A percentile compares a stretch with the other conserved stretches of the same genome.
Evolutionary conservation across 2,329 filamentous ascomycete species (phyloP).

Genomic region (Aspergillus hortae): DNA sequence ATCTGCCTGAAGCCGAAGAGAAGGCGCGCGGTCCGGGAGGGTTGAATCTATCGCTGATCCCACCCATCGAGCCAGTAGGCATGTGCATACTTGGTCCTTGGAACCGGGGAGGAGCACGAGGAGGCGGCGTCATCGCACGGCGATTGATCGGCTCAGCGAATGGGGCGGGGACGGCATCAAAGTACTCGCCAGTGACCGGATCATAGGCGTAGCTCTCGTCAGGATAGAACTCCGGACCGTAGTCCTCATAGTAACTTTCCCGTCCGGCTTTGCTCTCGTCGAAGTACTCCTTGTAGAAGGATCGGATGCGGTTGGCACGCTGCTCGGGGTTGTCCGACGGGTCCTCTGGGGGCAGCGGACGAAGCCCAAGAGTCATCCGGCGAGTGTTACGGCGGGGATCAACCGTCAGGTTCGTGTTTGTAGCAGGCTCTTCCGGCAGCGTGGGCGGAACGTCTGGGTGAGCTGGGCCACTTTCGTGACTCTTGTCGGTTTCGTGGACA

Average conservation of each 20-base stretch:
- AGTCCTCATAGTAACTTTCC: conserved; percentile 69
- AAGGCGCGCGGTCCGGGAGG: conserved; percentile 56
- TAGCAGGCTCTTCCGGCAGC: conserved; percentile 23
- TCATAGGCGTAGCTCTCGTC: conserved; percentile 61
- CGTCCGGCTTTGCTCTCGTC: conserved; percentile 67
- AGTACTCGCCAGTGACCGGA: conserved; percentile 31
- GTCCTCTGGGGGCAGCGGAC: conserved; percentile 84
- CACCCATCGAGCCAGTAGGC: conserved; percentile 43
- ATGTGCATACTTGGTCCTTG: conserved; percentile 46
- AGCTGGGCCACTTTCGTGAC: conserved; percentile 12
- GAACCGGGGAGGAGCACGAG: conserved; percentile 60
- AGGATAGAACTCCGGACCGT: conserved; percentile 66
- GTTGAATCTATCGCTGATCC: conserved; percentile 22
- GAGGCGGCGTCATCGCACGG: conserved; percentile 93
- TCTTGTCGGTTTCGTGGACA: conserved; percentile 22
- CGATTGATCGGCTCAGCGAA: conserved; percentile 82
- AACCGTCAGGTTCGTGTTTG: conserved; percentile 18
- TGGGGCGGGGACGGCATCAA: conserved; percentile 44
- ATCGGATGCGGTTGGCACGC: conserved; percentile 91
- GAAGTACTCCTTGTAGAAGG: conserved; percentile 99
- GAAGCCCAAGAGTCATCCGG: conserved; percentile 61
- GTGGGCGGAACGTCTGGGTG: conserved; percentile 16
- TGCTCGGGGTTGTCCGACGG: conserved; percentile 88
- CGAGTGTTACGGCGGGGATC: conserved; percentile 42
- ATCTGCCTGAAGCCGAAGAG: conserved; percentile 57